Conservation (phyloP, 345 rosid genomes). For the Trapa incisa region DNA sequence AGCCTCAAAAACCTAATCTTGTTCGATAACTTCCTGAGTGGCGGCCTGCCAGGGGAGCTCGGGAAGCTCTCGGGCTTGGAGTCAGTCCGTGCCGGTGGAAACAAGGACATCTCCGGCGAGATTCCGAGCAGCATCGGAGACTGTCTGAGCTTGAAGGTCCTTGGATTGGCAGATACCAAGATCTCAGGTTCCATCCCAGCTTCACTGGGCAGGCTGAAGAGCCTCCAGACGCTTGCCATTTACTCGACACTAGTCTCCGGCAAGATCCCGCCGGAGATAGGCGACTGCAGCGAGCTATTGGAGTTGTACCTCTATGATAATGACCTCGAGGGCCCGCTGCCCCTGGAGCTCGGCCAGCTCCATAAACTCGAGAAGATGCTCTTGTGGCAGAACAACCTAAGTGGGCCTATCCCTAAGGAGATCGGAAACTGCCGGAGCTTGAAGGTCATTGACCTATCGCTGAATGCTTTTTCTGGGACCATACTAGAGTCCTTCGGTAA, state of each 20-base stretch:
- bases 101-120: slow-evolving; percentile 56
- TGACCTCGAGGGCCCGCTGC: slow-evolving; percentile 55
- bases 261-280: slow-evolving; percentile 50
- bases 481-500: slow-evolving; percentile 56
- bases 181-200: slow-evolving; percentile 55
- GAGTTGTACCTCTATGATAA: slow-evolving; percentile 65
- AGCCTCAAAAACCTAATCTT: slow-evolving; percentile 44
- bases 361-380: slow-evolving; percentile 46
- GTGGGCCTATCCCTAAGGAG: slow-evolving; percentile 58
- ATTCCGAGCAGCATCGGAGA: slow-evolving; percentile 65
- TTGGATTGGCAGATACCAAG: slow-evolving; percentile 75
- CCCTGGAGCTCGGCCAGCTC: slow-evolving; percentile 45
- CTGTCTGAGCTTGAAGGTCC: slow-evolving; percentile 39
- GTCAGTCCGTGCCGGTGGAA: slow-evolving; percentile 64
- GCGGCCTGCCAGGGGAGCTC: slow-evolving; percentile 41
- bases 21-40: slow-evolving; percentile 54
- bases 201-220: slow-evolving; percentile 57
- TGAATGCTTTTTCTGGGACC: slow-evolving; percentile 62
- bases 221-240: slow-evolving; percentile 47
- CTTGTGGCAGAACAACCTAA: slow-evolving; percentile 62
- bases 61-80: slow-evolving; percentile 47
- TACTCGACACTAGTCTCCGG: slow-evolving; percentile 65
- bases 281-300: slow-evolving; percentile 58
- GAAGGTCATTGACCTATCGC: slow-evolving; percentile 56
- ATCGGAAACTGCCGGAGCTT: slow-evolving; percentile 63